Percentiles rank a stretch among this genome's conserved stretches.
These are phyloP conservation scores for Claviceps quebecensis DNA, from an alignment of 2,329 filamentous ascomycete genomes.

Conservation along the genomic window DNA sequence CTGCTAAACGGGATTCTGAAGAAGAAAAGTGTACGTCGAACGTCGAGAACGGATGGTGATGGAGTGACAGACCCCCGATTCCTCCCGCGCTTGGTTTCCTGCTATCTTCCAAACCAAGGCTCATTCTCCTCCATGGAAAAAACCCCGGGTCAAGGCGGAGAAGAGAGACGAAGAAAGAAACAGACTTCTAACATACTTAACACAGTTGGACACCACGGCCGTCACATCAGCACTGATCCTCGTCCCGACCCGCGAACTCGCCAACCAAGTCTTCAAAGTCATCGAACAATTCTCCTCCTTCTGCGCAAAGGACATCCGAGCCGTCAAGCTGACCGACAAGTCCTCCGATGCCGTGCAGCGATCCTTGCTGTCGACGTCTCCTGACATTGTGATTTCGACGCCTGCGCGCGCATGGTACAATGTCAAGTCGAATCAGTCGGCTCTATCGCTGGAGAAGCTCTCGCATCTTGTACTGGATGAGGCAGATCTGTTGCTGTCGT, in stretches of 20 bases:
- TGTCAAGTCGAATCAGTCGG: slow-evolving; percentile 48
- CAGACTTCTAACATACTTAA: neutral
- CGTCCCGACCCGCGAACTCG: slow-evolving; percentile 87
- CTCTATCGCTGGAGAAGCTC: slow-evolving; percentile 56
- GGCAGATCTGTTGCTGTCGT: slow-evolving; percentile 83
- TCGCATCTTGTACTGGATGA: slow-evolving; percentile 81
- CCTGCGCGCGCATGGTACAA: slow-evolving; percentile 72
- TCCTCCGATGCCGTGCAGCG: slow-evolving; percentile 80
- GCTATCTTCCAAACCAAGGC: too few relatives aligned
- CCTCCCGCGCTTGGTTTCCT: too few relatives aligned
- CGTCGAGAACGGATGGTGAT: too few relatives aligned
- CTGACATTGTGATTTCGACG: slow-evolving; percentile 84
- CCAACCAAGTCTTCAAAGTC: slow-evolving; percentile 73
- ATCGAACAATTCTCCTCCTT: slow-evolving; percentile 66
- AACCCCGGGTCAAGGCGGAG: too few relatives aligned
- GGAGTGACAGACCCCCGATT: too few relatives aligned
- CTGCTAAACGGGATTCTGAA: slow-evolving; percentile 75
- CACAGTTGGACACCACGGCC: slow-evolving; percentile 33
- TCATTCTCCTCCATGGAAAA: too few relatives aligned
- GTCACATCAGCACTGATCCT: slow-evolving; percentile 69
- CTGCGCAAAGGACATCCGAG: slow-evolving; percentile 70
- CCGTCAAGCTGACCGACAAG: slow-evolving; percentile 80
- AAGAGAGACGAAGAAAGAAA: neutral
- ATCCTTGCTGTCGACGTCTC: slow-evolving; percentile 69
- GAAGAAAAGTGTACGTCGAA: slow-evolving; percentile 47